Percentiles rank a stretch among this genome's conserved stretches.
Conservation (phyloP, 208 protist genomes). For the Balamuthia mandrillaris region DNA sequence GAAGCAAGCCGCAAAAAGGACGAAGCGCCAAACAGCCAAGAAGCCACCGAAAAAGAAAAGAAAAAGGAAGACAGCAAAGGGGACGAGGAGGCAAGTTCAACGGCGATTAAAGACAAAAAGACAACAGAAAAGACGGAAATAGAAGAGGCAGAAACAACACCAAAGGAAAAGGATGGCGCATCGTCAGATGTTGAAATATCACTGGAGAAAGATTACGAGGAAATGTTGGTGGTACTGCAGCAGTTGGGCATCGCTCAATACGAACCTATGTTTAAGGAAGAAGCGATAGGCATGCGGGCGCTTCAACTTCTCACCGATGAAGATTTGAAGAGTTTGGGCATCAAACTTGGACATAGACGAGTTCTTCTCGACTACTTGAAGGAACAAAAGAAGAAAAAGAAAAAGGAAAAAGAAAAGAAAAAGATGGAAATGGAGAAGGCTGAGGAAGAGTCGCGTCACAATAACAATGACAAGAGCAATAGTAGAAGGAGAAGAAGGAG, state of each 20-base stretch:
- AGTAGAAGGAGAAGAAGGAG: neutral
- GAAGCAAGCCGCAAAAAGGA: too few relatives aligned
- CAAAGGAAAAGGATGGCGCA: too few relatives aligned
- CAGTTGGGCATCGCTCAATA: neutral
- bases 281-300: constrained; percentile 26
- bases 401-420: neutral
- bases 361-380: constrained; percentile 4
- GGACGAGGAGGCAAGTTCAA: neutral
- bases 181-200: too few relatives aligned
- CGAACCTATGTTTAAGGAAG: neutral
- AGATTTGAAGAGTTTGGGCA: constrained; percentile 16
- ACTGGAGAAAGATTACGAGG: constrained; percentile 2
- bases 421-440: neutral
- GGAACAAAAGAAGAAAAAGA: too few relatives aligned
- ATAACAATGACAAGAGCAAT: neutral
- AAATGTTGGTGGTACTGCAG: neutral
- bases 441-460: too few relatives aligned
- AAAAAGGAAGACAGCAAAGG: neutral
- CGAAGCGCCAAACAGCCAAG: too few relatives aligned
- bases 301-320: constrained; percentile 10
- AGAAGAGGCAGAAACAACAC: neutral
- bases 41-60: too few relatives aligned
- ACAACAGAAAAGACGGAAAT: neutral
- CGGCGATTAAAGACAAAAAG: neutral
- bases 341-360: neutral